Conservation (phyloP, 192 early-diverging fungal genomes). For the Podila clonocystis region DNA sequence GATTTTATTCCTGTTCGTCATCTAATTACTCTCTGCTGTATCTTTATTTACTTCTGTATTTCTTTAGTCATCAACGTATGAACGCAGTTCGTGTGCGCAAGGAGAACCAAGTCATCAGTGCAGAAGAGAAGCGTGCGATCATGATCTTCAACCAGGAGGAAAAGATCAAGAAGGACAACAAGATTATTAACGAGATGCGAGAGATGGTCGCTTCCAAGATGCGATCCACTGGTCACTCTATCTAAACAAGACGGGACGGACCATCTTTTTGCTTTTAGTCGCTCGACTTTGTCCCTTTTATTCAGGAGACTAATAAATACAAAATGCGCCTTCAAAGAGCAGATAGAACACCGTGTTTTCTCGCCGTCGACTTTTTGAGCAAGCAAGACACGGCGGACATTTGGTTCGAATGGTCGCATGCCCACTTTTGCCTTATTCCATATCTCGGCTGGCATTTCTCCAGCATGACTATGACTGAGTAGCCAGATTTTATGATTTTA, state of each 20-base stretch:
- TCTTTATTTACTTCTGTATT: neutral
- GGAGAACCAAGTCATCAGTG: constrained; percentile 96
- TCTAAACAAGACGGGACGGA: neutral
- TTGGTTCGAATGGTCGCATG: no score
- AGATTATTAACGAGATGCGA: constrained; percentile 92
- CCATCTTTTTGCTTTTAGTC: neutral
- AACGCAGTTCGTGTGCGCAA: constrained; percentile 96
- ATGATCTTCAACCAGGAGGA: constrained; percentile 91
- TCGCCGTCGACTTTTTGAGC: no score
- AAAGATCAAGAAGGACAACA: constrained; percentile 87
- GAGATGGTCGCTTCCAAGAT: constrained; percentile 80
- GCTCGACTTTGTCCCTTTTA: neutral
- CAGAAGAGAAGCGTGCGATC: constrained; percentile 92
- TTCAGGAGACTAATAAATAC: neutral
- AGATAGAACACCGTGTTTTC: no score
- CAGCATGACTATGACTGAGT: no score
- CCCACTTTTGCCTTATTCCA: no score
- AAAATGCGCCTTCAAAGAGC: no score
- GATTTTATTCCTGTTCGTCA: neutral
- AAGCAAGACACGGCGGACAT: no score
- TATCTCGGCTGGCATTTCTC: no score
- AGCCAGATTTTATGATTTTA: neutral
- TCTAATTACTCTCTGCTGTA: neutral
- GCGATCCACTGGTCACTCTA: constrained; percentile 48
- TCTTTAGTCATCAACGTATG: constrained; percentile 82